phyloP scores from a whole-genome alignment of 306 rosid species.

The Cicer chorassanicum region DNA sequence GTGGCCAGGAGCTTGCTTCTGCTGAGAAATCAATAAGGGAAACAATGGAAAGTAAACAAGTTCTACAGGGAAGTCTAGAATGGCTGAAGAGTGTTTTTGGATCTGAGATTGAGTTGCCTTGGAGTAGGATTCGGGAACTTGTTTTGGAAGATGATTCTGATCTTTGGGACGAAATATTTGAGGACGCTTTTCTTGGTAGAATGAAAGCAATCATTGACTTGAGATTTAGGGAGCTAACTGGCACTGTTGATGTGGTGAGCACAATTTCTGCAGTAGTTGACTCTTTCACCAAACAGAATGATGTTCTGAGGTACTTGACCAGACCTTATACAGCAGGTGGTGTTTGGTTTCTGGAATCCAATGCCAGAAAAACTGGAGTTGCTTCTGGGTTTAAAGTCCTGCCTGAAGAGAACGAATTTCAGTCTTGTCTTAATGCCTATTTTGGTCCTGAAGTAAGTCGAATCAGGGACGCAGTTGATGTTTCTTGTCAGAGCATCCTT shows the following conservation, averaged over 20 bases:
- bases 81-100: conserved; percentile 97
- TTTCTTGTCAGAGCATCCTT: conserved; percentile 74
- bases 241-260: conserved; percentile 59
- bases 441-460: conserved; percentile 83
- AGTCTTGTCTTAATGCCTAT: conserved; percentile 77
- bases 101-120: conserved; percentile 91
- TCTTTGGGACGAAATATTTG: conserved; percentile 95
- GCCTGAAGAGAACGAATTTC: conserved; percentile 69
- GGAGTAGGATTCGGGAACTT: conserved; percentile 94
- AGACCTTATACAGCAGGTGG: conserved; percentile 73
- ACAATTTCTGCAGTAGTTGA: conserved; percentile 51
- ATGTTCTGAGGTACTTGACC: conserved; percentile 62
- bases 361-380: conserved; percentile 59
- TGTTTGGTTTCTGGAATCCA: conserved; percentile 86
- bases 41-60: conserved; percentile 90
- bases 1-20: conserved; percentile 76
- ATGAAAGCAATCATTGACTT: conserved; percentile 73
- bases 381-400: conserved; percentile 58
- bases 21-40: conserved; percentile 93
- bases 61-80: conserved; percentile 84
- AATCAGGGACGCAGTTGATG: conserved; percentile 83
- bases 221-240: conserved; percentile 63
- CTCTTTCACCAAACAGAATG: conserved; percentile 48
- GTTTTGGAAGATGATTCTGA: conserved; percentile 89
- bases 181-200: conserved; percentile 75